Conservation (phyloP, 108 stramenopile genomes). For the Nitzschia sp. region DNA sequence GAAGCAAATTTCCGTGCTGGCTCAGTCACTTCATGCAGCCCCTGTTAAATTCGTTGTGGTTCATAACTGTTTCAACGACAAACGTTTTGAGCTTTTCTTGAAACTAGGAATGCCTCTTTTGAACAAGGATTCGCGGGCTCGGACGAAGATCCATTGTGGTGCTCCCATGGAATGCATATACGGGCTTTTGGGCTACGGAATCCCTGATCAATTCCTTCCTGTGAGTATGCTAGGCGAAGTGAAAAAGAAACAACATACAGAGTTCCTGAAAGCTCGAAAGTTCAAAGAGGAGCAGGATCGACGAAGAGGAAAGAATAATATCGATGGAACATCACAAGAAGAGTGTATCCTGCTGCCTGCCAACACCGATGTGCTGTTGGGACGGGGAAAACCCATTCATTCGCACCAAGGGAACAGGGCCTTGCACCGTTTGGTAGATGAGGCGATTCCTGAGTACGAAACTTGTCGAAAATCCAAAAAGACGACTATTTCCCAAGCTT, state of each 20-base stretch:
- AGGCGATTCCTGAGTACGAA: conserved; percentile 4
- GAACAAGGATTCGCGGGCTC: neutral
- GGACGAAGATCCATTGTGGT: conserved; percentile 14
- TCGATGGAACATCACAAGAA: too few relatives aligned
- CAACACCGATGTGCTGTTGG: conserved; percentile 50
- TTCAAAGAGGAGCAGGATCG: neutral
- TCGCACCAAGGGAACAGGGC: conserved; percentile 61
- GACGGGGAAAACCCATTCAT: conserved; percentile 77
- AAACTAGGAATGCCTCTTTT: neutral
- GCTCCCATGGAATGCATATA: conserved; percentile 24
- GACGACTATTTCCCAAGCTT: neutral
- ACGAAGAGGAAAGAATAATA: too few relatives aligned
- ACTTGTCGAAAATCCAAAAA: neutral
- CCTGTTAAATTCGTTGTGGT: neutral
- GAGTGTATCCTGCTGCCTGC: neutral
- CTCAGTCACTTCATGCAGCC: neutral
- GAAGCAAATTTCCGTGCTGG: neutral
- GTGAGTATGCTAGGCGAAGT: neutral
- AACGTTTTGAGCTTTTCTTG: neutral
- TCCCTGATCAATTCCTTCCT: conserved; percentile 9
- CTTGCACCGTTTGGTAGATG: conserved; percentile 64
- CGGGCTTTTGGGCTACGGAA: conserved; percentile 18
- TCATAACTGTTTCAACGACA: conserved; percentile 2
- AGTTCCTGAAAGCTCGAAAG: neutral
- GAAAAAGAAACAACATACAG: conserved; percentile 1